Conservation (phyloP, 257 asterid genomes). For the Eustoma russellianum region DNA sequence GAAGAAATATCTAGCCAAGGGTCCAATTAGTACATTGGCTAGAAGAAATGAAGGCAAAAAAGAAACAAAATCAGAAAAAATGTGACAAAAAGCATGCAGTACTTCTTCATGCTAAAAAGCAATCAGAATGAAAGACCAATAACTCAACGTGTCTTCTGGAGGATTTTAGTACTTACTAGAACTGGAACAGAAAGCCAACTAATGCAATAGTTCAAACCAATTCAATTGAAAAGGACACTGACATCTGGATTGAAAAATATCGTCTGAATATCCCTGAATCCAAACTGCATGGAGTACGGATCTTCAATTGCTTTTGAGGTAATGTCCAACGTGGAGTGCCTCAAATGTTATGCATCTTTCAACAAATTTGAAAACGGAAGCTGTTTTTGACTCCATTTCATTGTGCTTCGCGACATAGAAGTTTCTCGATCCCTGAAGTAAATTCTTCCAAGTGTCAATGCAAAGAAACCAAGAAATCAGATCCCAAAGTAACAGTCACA, state of each 20-base stretch:
- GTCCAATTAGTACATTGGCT: too few relatives aligned
- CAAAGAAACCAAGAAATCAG: not conserved
- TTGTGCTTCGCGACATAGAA: slow-evolving; percentile 50
- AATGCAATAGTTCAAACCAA: slow-evolving; percentile 78
- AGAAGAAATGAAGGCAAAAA: too few relatives aligned
- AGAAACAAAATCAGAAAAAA: too few relatives aligned
- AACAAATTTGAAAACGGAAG: slow-evolving; percentile 24
- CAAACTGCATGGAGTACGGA: slow-evolving; percentile 40
- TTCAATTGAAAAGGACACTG: slow-evolving; percentile 61
- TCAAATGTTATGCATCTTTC: slow-evolving; percentile 49
- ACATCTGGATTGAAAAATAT: slow-evolving; percentile 53
- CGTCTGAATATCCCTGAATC: slow-evolving; percentile 56
- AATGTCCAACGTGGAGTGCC: slow-evolving; percentile 66
- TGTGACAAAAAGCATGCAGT: too few relatives aligned
- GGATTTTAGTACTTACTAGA: slow-evolving; percentile 28
- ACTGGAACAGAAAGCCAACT: slow-evolving; percentile 49
- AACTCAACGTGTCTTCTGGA: not conserved
- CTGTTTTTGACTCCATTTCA: slow-evolving; percentile 55
- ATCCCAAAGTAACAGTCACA: not conserved
- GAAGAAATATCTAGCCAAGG: too few relatives aligned
- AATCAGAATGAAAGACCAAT: too few relatives aligned
- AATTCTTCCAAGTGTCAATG: not conserved
- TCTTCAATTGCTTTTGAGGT: slow-evolving; percentile 48
- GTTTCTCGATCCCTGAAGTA: slow-evolving; percentile 57
- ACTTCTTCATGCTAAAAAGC: too few relatives aligned